Percentiles rank a stretch among this genome's conserved stretches.
Evolutionary conservation across 148 eudicot genomes (phyloP).

Genomic region (Vaccinium darrowii): DNA sequence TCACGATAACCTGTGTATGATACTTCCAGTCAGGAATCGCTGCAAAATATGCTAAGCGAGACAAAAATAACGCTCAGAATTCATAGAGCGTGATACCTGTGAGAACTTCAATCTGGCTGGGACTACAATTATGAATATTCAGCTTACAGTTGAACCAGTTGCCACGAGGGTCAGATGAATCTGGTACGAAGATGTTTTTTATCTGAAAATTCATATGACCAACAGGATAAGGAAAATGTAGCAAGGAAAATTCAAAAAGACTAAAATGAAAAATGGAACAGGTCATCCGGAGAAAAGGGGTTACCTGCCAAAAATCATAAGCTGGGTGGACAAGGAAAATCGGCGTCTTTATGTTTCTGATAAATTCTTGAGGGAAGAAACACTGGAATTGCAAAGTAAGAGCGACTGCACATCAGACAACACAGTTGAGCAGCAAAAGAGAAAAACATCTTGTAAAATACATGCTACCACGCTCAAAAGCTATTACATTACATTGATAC

Average conservation of each 20-base stretch:
- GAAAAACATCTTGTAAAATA: conserved; percentile 4
- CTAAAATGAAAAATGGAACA: neutral
- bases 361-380: conserved; percentile 78
- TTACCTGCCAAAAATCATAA: conserved; percentile 98
- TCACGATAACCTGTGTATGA: conserved; percentile 61
- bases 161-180: conserved; percentile 42
- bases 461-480: neutral
- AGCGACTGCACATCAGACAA: conserved; percentile 19
- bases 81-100: conserved; percentile 40
- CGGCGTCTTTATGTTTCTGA: conserved; percentile 67
- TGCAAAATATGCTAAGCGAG: neutral
- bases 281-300: neutral
- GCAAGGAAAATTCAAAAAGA: neutral
- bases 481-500: neutral
- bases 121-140: conserved; percentile 51
- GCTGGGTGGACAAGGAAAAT: conserved; percentile 87
- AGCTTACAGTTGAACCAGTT: conserved; percentile 68
- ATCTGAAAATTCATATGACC: conserved; percentile 42
- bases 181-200: conserved; percentile 68
- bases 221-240: neutral
- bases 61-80: neutral
- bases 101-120: conserved; percentile 55
- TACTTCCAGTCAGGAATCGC: neutral
- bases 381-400: conserved; percentile 51
- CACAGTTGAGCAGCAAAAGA: conserved; percentile 12